Evolutionary conservation across 2,329 filamentous ascomycete species (phyloP).

Genomic region (Thelonectria rubi): DNA sequence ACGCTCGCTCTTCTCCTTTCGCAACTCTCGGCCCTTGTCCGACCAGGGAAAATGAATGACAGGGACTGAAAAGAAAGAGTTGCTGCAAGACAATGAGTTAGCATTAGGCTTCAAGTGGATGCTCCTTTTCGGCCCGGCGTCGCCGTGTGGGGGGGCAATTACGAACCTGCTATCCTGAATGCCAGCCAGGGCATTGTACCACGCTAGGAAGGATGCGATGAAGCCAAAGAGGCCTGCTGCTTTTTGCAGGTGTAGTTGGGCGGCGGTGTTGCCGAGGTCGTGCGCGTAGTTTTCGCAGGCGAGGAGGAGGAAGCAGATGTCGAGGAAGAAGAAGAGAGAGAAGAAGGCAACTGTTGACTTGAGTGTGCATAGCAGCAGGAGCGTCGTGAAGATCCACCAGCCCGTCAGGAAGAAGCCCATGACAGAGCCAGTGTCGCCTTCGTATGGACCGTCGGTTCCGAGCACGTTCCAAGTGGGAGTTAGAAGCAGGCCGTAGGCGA

Average conservation of each 20-base stretch:
- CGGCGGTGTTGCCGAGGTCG: slow-evolving; percentile 59
- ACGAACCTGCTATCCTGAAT: slow-evolving; percentile 75
- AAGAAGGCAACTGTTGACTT: slow-evolving; percentile 83
- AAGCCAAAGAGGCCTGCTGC: slow-evolving; percentile 84
- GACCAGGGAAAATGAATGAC: slow-evolving; percentile 97
- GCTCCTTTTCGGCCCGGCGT: not conserved
- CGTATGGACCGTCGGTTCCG: slow-evolving; percentile 56
- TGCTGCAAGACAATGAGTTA: slow-evolving; percentile 62
- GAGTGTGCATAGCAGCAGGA: slow-evolving; percentile 78
- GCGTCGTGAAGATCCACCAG: slow-evolving; percentile 87
- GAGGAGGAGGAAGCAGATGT: slow-evolving; percentile 78
- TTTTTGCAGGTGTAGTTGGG: slow-evolving; percentile 65
- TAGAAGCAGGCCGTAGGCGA: slow-evolving; percentile 76
- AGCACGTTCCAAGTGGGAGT: slow-evolving; percentile 73
- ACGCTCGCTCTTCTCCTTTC: slow-evolving; percentile 54
- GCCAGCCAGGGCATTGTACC: slow-evolving; percentile 88
- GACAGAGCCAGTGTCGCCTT: slow-evolving; percentile 59
- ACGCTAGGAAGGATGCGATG: slow-evolving; percentile 80
- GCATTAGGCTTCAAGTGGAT: slow-evolving; percentile 27
- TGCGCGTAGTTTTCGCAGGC: slow-evolving; percentile 68
- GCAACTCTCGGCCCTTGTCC: slow-evolving; percentile 72
- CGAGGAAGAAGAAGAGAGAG: slow-evolving; percentile 78
- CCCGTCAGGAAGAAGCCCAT: slow-evolving; percentile 79
- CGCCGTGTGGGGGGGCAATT: slow-evolving; percentile 14
- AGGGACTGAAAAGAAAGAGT: slow-evolving; percentile 89